These are phyloP conservation scores for Colletotrichum sidae DNA, from an alignment of 2,329 filamentous ascomycete genomes.

Conservation along the genomic window DNA sequence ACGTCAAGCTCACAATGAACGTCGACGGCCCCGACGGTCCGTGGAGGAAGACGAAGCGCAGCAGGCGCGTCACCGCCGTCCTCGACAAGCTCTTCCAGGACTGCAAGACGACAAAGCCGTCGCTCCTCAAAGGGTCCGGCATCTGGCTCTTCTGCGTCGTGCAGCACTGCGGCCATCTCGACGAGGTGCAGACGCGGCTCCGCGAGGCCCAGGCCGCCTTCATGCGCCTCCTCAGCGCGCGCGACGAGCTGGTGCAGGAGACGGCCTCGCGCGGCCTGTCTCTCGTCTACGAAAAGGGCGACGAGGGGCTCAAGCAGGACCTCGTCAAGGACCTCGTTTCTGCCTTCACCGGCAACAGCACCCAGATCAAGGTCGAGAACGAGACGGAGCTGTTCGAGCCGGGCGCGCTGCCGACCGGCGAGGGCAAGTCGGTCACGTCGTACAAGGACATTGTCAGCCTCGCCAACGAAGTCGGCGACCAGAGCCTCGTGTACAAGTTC, in stretches of 20 bases:
- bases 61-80: constrained; percentile 48
- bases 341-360: constrained; percentile 84
- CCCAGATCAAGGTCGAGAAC: constrained; percentile 83
- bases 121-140: constrained; percentile 88
- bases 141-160: constrained; percentile 96
- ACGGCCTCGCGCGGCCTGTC: constrained; percentile 90
- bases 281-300: constrained; percentile 94
- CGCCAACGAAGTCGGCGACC: constrained; percentile 96
- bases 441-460: constrained; percentile 98
- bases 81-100: constrained; percentile 81
- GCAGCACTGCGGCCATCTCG: constrained; percentile 87
- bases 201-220: constrained; percentile 88
- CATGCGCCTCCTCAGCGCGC: constrained; percentile 85
- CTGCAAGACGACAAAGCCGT: constrained; percentile 87
- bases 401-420: constrained; percentile 88
- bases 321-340: constrained; percentile 89
- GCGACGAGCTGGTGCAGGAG: constrained; percentile 95
- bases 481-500: constrained; percentile 96
- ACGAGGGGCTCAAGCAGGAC: constrained; percentile 81
- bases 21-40: constrained; percentile 69
- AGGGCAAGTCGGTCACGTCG: constrained; percentile 89
- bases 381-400: constrained; percentile 96
- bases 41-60: constrained; percentile 44
- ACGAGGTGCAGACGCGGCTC: constrained; percentile 78
- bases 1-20: constrained; percentile 80